These are phyloP conservation scores for Ophiostoma perfectum DNA, from an alignment of 2,329 filamentous ascomycete genomes.

Conservation along the genomic window DNA sequence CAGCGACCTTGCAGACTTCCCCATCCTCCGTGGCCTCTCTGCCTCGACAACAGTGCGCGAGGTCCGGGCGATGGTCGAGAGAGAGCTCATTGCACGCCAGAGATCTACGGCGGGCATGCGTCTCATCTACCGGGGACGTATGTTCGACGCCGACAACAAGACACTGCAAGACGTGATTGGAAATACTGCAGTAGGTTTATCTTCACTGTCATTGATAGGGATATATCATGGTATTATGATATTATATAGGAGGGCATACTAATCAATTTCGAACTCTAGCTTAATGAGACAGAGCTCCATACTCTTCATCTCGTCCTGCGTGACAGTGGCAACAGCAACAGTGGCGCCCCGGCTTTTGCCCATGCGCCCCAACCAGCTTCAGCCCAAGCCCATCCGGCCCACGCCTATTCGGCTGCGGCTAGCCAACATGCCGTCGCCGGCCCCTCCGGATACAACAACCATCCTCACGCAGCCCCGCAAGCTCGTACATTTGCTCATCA, in stretches of 20 bases:
- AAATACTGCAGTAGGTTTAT: conserved; percentile 17
- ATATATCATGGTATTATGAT: no score
- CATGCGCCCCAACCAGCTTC: background rate
- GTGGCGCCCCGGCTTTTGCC: no score
- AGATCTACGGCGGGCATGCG: conserved; percentile 22
- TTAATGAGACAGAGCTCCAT: conserved; percentile 13
- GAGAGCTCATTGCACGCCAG: conserved; percentile 16
- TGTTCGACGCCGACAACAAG: conserved; percentile 21
- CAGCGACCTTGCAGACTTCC: conserved; percentile 20
- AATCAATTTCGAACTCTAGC: background rate
- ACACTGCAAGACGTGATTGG: conserved; percentile 24
- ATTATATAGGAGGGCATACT: no score
- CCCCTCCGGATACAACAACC: background rate
- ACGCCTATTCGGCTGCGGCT: background rate
- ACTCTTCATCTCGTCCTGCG: conserved; percentile 20
- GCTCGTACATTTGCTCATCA: background rate
- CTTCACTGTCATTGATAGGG: background rate
- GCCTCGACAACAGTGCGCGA: conserved; percentile 21
- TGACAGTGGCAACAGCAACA: background rate
- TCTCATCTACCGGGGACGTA: conserved; percentile 25
- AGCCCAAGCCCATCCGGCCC: background rate
- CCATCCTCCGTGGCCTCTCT: conserved; percentile 17
- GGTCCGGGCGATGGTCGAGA: conserved; percentile 20
- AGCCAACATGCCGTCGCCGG: background rate
- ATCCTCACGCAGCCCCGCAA: background rate